Conservation (phyloP, 2,329 filamentous ascomycete genomes). For the Myriosclerotinia curreyana region DNA sequence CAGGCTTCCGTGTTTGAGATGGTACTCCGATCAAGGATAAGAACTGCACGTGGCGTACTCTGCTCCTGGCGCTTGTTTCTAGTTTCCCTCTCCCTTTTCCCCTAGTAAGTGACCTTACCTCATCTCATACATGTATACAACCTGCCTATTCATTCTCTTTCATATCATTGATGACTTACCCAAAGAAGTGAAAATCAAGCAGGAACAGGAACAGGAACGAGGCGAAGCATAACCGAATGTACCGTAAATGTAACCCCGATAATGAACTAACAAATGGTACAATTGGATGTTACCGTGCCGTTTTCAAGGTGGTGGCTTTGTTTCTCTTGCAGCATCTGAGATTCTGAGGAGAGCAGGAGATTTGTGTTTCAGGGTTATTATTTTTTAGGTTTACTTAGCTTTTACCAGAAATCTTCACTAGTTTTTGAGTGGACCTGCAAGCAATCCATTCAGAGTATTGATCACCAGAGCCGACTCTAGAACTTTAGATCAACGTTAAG, state of each 20-base stretch:
- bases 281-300: not conserved
- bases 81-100: not conserved
- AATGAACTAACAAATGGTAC: not conserved
- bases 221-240: conserved; percentile 15
- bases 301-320: conserved; percentile 3
- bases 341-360: conserved; percentile 6
- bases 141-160: not conserved
- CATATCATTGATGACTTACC: not conserved
- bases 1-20: conserved; percentile 16
- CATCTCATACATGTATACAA: conserved; percentile 4
- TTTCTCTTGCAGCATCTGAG: conserved; percentile 9
- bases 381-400: not conserved
- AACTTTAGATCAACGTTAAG: conserved; percentile 19
- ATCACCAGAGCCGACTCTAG: conserved; percentile 12
- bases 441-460: not conserved
- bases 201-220: conserved; percentile 8
- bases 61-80: conserved; percentile 24
- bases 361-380: conserved; percentile 20
- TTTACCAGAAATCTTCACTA: no score
- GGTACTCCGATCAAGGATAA: conserved; percentile 5
- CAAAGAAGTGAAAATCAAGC: not conserved
- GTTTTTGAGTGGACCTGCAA: not conserved
- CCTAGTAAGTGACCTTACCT: not conserved
- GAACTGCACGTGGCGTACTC: conserved; percentile 5
- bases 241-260: not conserved